Base-by-base conservation (phyloP, 1,139 yeast genomes). In the Lodderomyces margitis region DNA sequence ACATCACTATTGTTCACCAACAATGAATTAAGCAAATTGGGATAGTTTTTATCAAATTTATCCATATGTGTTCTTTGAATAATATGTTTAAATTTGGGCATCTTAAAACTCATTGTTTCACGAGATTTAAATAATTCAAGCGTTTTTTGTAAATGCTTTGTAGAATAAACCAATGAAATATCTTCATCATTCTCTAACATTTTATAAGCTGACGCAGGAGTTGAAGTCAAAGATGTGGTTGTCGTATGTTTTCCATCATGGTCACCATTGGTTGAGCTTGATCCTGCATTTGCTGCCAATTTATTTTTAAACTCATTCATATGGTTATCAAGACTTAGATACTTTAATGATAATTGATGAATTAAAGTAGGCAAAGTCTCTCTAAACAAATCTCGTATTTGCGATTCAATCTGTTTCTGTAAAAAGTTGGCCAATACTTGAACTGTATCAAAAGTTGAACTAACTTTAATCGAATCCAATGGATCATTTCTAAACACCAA, bases 401-500 rank as follows among this genome's bases (percentile, higher is more conserved):
- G 94, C 43, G 73, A 76, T 58, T 88, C 96, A 48, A 88, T 88
- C 58, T 87, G 94, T 37, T 77, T 77, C 56, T 88, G 96, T 44
- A 88, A 64, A 51, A 87, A 86, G 46, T 81, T 76, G 14, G 95
- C 94, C 55, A 88, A 79, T 1, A 88, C 91, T 43, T 86, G 87
- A 33, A 88, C 85, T 34, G 84, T 80, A 61, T 88, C 96, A 63
- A 88, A 87, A 11, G 95, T 84, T 7, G 95, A 85, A 45, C 83
- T 80, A 8, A 88, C 95, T 49, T 81, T 81, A 47, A 88, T 87
- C 21, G 83, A 78, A 51, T 87, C 95, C 45, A 88, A 70, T 0
- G 96, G 96, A 61, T 88, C 96, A 61, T 88, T 88, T 51, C 92
- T 75, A 63, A 88, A 88, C 25, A 88, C 96, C 34, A 88, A 66